Conservation (phyloP, 2,329 filamentous ascomycete genomes). For the Beauveria bassiana region DNA sequence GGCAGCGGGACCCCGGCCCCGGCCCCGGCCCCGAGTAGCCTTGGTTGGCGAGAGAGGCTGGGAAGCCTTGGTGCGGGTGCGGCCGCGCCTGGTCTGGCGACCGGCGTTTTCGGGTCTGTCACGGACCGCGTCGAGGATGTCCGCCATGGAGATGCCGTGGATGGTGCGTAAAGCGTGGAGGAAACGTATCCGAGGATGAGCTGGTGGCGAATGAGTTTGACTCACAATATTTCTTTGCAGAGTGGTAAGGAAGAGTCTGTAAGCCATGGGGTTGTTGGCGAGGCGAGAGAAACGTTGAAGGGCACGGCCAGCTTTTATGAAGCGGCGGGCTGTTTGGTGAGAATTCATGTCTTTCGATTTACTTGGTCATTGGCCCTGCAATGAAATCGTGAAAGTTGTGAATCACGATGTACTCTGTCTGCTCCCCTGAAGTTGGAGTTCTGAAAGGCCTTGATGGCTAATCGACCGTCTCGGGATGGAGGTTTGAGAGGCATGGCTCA, state of each 20-base stretch:
- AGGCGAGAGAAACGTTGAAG: not conserved
- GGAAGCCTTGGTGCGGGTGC: not conserved
- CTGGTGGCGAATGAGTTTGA: not conserved
- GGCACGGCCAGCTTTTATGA: too few species aligned
- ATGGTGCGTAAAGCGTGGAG: too few species aligned
- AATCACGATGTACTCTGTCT: too few species aligned
- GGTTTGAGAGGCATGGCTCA: too few species aligned
- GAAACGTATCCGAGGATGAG: too few species aligned
- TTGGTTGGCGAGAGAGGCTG: not conserved
- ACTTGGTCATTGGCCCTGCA: not conserved
- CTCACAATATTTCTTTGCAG: not conserved
- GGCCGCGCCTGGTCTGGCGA: not conserved
- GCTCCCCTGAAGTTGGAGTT: too few species aligned
- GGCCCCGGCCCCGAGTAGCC: not conserved
- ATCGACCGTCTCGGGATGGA: too few species aligned
- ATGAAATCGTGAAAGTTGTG: too few species aligned
- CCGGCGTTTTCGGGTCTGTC: not conserved
- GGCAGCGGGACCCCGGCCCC: not conserved
- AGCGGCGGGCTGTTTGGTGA: too few species aligned
- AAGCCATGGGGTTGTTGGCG: not conserved
- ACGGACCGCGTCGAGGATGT: not conserved
- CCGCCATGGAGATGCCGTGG: not conserved
- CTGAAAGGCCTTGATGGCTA: too few species aligned
- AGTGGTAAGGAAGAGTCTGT: not conserved
- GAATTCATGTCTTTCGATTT: not conserved